Conservation (phyloP, 208 protist species). For the Herpetomonas muscarum region DNA sequence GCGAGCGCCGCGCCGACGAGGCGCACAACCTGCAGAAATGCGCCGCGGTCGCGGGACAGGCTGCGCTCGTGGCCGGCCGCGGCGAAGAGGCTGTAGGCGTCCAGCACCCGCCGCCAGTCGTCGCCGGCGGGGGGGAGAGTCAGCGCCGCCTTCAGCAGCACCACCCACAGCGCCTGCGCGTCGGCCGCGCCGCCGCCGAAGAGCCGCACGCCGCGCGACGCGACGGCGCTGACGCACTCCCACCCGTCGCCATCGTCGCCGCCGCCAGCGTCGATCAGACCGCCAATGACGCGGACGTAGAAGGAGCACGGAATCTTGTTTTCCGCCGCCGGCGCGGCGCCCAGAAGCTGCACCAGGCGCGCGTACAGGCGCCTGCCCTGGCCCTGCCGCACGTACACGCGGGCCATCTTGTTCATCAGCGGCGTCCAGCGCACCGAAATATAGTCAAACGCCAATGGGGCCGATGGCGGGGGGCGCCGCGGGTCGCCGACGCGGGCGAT, state of each 20-base stretch:
- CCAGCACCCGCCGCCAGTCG: conserved; percentile 39
- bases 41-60: conserved; percentile 31
- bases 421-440: conserved; percentile 64
- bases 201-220: conserved; percentile 37
- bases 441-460: conserved; percentile 50
- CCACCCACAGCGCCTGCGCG: conserved; percentile 50
- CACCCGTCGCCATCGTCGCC: conserved; percentile 13
- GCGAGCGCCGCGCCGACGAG: conserved; percentile 32
- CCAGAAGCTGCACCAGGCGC: conserved; percentile 33
- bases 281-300: conserved; percentile 62
- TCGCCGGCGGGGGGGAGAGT: conserved; percentile 29
- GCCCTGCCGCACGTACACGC: conserved; percentile 56
- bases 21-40: conserved; percentile 59
- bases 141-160: conserved; percentile 73
- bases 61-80: conserved; percentile 21
- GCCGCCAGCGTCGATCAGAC: conserved; percentile 40
- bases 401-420: conserved; percentile 67
- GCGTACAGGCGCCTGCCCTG: conserved; percentile 37
- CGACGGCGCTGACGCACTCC: conserved; percentile 30
- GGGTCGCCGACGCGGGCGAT: conserved; percentile 10
- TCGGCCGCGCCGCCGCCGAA: conserved; percentile 41
- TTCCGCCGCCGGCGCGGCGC: conserved; percentile 32
- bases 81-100: conserved; percentile 61
- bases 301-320: conserved; percentile 53
- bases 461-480: neutral